Percentiles rank a stretch among this genome's conserved stretches.
Evolutionary conservation across 164 flowering plant genomes (phyloP).

Genomic region (Vitis labrusca): DNA sequence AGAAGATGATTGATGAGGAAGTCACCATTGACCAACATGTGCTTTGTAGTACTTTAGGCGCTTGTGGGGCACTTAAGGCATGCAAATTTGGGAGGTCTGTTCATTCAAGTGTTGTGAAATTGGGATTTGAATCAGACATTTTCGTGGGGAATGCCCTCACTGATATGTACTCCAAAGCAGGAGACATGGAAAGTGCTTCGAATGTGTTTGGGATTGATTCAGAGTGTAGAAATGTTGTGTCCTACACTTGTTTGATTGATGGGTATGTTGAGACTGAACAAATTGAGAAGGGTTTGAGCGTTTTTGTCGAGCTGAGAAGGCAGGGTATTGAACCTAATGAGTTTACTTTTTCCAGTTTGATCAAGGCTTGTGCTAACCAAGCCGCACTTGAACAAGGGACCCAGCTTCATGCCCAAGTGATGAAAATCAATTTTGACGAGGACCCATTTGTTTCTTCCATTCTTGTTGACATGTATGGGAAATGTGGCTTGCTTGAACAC

Average conservation of each 20-base stretch:
- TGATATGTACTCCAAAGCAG: constrained; percentile 51
- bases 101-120: constrained; percentile 41
- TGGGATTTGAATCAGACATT: constrained; percentile 32
- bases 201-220: constrained; percentile 28
- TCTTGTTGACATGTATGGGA: constrained; percentile 65
- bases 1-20: constrained; percentile 35
- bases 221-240: constrained; percentile 39
- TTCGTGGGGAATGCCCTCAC: constrained; percentile 49
- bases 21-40: constrained; percentile 35
- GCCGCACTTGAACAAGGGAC: constrained; percentile 48
- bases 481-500: constrained; percentile 46
- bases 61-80: constrained; percentile 39
- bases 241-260: constrained; percentile 49
- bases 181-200: constrained; percentile 48
- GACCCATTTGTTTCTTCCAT: constrained; percentile 43
- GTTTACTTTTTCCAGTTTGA: constrained; percentile 50
- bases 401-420: constrained; percentile 52
- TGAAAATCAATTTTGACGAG: constrained; percentile 24
- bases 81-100: constrained; percentile 35
- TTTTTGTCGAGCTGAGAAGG: constrained; percentile 35
- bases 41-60: constrained; percentile 36
- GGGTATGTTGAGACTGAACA: constrained; percentile 43
- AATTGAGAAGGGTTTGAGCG: constrained; percentile 33
- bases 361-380: constrained; percentile 57
- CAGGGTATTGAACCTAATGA: constrained; percentile 50